Base-by-base conservation (phyloP, 371 early-diverging fungal species). In the Syncephalastrum racemosum region DNA sequence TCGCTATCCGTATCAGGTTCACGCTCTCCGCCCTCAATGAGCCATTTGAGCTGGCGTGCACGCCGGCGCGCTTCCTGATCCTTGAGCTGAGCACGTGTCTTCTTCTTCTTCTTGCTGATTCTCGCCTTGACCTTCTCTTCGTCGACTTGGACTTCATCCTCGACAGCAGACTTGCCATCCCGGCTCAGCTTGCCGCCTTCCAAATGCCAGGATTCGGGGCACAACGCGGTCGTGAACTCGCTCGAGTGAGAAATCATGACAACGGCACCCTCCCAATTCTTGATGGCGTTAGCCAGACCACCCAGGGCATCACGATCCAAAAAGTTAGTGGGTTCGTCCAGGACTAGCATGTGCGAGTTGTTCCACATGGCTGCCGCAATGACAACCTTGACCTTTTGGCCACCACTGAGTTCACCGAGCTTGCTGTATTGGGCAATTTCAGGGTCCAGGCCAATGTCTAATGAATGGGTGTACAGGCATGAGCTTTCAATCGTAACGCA, bases 251-350 rank as follows among this genome's bases (percentile, higher is more conserved):
- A 89, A 66, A 94, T 90, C 87, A 92, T 90, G 10, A 95, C 87
- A 20, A 95, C 92, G 43, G 84, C 90, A 59, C 93, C 95, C 22
- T 83, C 84, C 86, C 85, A 93, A 46, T 81, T 84, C 50, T 87
- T 77, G 66, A 94, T 87, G 46, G 91, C 92, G 22, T 81, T 83
- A 4, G 90, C 89, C 58, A 94, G 74, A 50, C 89, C 95, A 73
- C 91, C 92, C 18, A 94, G 78, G 16, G 89, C 81, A 68, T 92
- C 91, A 65, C 91, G 87, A 77, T 94, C 95, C 77, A 94, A 82
- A 71, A 88, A 91, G 71, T 94, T 94, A 69, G 92, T 92, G 61
- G 92, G 92, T 70, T 92, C 90, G 62, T 92, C 91, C 53, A 93
- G 70, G 5, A 92, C 80, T 40, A 92, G 65, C 73, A 93, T 80